Base-by-base conservation (phyloP, 2,329 filamentous ascomycete genomes). In the Stemphylium lycopersici region DNA sequence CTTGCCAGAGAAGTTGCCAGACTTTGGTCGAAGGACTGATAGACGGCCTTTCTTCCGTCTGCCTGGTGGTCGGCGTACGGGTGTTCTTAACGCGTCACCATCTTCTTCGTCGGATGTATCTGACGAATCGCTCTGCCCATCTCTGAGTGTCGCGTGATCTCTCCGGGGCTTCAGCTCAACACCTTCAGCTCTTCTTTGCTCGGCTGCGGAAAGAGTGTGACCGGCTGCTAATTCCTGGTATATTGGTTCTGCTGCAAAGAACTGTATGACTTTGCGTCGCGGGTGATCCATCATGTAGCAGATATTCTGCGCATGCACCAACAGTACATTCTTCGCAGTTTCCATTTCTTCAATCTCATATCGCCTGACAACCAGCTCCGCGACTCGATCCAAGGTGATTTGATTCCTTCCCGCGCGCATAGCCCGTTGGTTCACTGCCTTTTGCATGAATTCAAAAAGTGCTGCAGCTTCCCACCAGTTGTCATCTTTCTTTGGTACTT, bases 381-480 rank as follows among this genome's bases (percentile, higher is more conserved):
- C 71, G 13, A 75, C 61, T n/a, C 63, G 65, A 10, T 69, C 66
- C 3, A 74, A 18, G 0, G 67, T 75, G 13, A 76, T 68, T 40
- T 70, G 66, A n/a, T 71, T 62, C 29, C 65, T 62, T 1, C 66
- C 69, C 16, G 61, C 58, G 38, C 63, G 63, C 13, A 76, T 40
- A 13, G 59, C 62, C 10, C 66, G 62, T 34, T 73, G 71, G 32
- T 72, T 73, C 6, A 75, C 66, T 16, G 69, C 69, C 43, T 73
- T 76, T 42, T 75, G 72, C 65, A 77, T 75, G 54, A 76, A 74
- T 29, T 76, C 74, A 55, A 75, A 77, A 4, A 77, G 54, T 15
- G 67, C 65, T 6, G 71, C 63, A 7, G 72, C 66, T 49, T 72
- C 67, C 72, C 74, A 77, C 74, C 74, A 77, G 24, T 75, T 76